A percentile compares a stretch with the other conserved stretches of the same genome.
Evolutionary conservation across 306 rosid species (phyloP).

Genomic region (Biancaea sappan): DNA sequence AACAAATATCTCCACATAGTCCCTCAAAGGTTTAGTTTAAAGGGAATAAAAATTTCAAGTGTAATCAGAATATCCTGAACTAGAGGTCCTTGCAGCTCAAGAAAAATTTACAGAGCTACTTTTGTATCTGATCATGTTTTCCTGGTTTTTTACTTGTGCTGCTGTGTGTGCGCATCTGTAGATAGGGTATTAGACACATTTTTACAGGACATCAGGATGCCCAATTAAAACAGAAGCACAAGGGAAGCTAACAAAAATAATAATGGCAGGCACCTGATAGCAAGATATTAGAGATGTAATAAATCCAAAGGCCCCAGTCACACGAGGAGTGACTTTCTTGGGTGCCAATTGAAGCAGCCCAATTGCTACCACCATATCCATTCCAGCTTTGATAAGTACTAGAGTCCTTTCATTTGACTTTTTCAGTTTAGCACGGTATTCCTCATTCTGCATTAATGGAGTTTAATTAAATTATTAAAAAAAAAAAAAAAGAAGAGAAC

Average conservation of each 20-base stretch:
- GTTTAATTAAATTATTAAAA: neutral
- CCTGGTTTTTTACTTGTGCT: neutral
- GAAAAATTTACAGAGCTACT: neutral
- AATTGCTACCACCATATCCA: conserved; percentile 84
- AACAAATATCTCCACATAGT: neutral
- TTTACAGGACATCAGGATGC: conserved; percentile 1
- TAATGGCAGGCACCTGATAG: conserved; percentile 70
- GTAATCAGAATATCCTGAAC: neutral
- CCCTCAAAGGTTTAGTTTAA: conserved; percentile 7
- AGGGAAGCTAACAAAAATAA: conserved; percentile 6
- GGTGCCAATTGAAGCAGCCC: conserved; percentile 96
- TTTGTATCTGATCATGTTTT: neutral
- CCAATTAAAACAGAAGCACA: conserved; percentile 29
- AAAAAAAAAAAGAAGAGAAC: neutral
- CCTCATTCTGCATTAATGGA: conserved; percentile 64
- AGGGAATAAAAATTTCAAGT: neutral
- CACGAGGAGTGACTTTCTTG: conserved; percentile 83
- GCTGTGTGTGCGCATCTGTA: neutral
- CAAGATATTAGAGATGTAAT: conserved; percentile 85
- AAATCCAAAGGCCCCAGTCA: conserved; percentile 93
- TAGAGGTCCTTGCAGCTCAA: neutral
- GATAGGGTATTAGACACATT: neutral
- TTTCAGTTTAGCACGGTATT: conserved; percentile 68
- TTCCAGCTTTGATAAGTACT: conserved; percentile 75
- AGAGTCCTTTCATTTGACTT: conserved; percentile 83